phyloP scores from a whole-genome alignment of 2,329 filamentous ascomycete species.

The Phaeosphaeria sp. region DNA sequence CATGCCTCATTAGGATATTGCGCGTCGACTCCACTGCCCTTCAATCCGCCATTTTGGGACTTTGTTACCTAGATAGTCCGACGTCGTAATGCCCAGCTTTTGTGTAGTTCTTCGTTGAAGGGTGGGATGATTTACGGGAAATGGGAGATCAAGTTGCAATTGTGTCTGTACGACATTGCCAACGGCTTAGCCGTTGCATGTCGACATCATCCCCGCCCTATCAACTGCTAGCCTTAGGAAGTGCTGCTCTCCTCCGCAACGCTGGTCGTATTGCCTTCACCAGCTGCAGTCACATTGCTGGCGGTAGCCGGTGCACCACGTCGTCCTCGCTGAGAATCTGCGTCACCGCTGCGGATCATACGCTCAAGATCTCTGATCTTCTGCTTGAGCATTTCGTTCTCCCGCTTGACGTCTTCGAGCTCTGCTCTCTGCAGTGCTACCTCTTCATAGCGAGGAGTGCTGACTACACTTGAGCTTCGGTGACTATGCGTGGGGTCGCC shows the following conservation, averaged over 20 bases:
- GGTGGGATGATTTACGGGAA: background rate
- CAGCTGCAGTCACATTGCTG: conserved; percentile 9
- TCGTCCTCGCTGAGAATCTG: conserved; percentile 41
- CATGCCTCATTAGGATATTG: conserved; percentile 9
- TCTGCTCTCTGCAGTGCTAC: conserved; percentile 53
- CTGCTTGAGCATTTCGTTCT: conserved; percentile 57
- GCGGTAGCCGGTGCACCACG: conserved; percentile 28
- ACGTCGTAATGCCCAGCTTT: background rate
- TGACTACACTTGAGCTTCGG: conserved; percentile 44
- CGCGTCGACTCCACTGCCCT: conserved; percentile 5
- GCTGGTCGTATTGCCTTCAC: conserved; percentile 7
- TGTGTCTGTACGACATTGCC: conserved; percentile 9
- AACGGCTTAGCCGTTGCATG: conserved; percentile 14
- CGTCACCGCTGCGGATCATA: conserved; percentile 38
- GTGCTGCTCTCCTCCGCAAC: conserved; percentile 8
- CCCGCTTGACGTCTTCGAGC: conserved; percentile 57
- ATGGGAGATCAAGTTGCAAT: background rate
- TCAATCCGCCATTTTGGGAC: conserved; percentile 1
- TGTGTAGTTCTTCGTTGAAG: background rate
- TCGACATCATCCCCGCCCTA: conserved; percentile 11
- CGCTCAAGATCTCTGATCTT: conserved; percentile 57
- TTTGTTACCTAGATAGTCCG: background rate
- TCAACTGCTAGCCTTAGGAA: conserved; percentile 13
- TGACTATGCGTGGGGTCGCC: conserved; percentile 29
- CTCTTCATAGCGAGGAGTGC: conserved; percentile 51